Percentiles rank a stretch among this genome's conserved stretches.
phyloP scores from a whole-genome alignment of 2,329 filamentous ascomycete genomes.

The Xylariaceae sp. region DNA sequence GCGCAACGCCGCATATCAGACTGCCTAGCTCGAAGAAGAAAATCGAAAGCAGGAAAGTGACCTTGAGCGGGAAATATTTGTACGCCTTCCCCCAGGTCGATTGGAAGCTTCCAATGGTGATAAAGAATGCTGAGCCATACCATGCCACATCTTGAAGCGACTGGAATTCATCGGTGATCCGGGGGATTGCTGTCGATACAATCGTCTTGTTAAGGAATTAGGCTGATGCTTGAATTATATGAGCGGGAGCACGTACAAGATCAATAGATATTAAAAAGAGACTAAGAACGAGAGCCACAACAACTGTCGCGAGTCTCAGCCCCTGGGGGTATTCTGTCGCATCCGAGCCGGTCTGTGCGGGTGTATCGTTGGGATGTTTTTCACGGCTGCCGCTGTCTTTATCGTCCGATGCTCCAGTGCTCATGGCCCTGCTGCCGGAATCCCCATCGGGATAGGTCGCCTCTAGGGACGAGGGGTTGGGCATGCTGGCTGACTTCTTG shows the following conservation, averaged over 20 bases:
- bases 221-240: background rate
- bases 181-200: conserved; percentile 54
- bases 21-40: conserved; percentile 13
- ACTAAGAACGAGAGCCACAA: conserved; percentile 43
- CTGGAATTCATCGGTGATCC: conserved; percentile 51
- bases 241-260: conserved; percentile 32
- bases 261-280: conserved; percentile 49
- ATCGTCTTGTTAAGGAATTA: conserved; percentile 40
- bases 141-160: conserved; percentile 52
- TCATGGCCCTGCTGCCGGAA: too few relatives aligned
- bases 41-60: conserved; percentile 17
- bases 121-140: conserved; percentile 56
- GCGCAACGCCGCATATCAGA: conserved; percentile 14
- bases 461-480: too few relatives aligned
- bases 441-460: too few relatives aligned
- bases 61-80: conserved; percentile 36
- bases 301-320: conserved; percentile 38
- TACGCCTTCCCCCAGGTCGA: conserved; percentile 47
- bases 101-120: conserved; percentile 44
- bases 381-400: too few relatives aligned
- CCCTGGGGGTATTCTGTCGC: conserved; percentile 36
- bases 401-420: too few relatives aligned
- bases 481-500: too few relatives aligned
- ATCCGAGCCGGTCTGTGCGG: background rate
- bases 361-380: background rate